Base-by-base conservation (phyloP, 2,329 filamentous ascomycete genomes). In the Knoxdaviesia proteae region DNA sequence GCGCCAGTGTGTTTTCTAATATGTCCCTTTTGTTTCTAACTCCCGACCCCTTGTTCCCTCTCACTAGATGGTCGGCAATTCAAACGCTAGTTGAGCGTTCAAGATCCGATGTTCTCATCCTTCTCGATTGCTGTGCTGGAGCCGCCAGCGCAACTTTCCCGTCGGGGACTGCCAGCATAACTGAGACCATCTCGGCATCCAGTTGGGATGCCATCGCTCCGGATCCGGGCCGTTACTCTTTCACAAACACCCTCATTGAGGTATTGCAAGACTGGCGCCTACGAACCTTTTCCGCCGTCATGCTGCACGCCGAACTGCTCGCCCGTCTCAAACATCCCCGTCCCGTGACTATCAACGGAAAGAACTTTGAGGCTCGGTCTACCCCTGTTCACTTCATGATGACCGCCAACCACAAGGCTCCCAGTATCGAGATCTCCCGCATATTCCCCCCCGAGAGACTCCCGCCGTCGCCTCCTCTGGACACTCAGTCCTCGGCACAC, bases 331-430 rank as follows among this genome's bases (percentile, higher is more conserved):
- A 74, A 49, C 71, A 74, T 47, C 71, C 71, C 5, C 59, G 70
- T 6, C 70, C 69, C 20, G 67, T 72, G 48, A 62, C 66, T 44
- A 65, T 69, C 49, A 71, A 74, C 47, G 71, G 71, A 42, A 69
- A 66, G 53, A 62, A 66, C 11, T 71, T 71, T 39, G 70, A 74
- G 50, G 67, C 68, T 34, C 63, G 70, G 36, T 70, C 69, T 2
- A 74, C 71, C 0, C 70, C 71, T 0, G 68, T 74, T 5, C 71
- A 75, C 49, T 74, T 74, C 49, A 74, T 74, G 67, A 74, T 74
- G 69, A 74, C 71, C 2, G 62, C 68, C 11, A 72, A 74, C 45
- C 69, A 74, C 51, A 69, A 62, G 45, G 68, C 67, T 1, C 68
- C 68, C 0, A 74, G 70, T 44, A 74, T 75, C 38, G 69, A 74